A percentile compares a stretch with the other conserved stretches of the same genome.
Evolutionary conservation across 345 rosid species (phyloP).

Genomic region (Populus davidiana): DNA sequence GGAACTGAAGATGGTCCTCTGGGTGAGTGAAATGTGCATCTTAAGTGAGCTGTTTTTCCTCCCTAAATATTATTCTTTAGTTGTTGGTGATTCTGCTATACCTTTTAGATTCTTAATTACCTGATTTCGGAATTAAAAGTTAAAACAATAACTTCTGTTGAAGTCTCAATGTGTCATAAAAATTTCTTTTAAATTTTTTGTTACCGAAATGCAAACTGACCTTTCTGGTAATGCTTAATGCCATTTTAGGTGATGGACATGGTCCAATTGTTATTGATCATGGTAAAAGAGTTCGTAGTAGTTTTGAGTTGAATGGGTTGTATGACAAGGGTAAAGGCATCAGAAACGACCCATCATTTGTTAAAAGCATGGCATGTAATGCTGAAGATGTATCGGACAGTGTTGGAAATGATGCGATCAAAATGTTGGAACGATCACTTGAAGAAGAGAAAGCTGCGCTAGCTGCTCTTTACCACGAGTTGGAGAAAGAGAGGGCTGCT

Average conservation of each 20-base stretch:
- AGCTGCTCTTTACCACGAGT: conserved; percentile 23
- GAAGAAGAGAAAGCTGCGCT: conserved; percentile 20
- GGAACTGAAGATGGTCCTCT: conserved; percentile 30
- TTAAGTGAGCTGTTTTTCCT: background rate
- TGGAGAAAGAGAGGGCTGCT: conserved; percentile 38
- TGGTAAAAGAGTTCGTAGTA: conserved; percentile 21
- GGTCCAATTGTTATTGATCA: conserved; percentile 20
- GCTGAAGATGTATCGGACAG: conserved; percentile 2
- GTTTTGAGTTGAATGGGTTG: conserved; percentile 28
- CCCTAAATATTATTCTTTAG: background rate
- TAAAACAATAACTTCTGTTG: background rate
- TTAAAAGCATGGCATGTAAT: conserved; percentile 15
- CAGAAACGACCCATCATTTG: conserved; percentile 21
- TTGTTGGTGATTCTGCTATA: background rate
- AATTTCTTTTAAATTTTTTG: background rate
- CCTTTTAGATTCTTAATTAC: background rate
- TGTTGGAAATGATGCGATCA: conserved; percentile 10
- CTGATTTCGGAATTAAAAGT: background rate
- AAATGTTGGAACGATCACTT: conserved; percentile 14
- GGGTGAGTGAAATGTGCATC: conserved; percentile 34
- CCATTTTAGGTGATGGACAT: conserved; percentile 30
- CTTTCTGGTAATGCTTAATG: conserved; percentile 10
- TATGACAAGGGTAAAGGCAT: conserved; percentile 22
- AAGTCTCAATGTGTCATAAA: no score
- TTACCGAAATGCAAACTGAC: conserved; percentile 19